Base-by-base conservation (phyloP, 768 basidiomycete species). In the Hydnomerulius pinastri region DNA sequence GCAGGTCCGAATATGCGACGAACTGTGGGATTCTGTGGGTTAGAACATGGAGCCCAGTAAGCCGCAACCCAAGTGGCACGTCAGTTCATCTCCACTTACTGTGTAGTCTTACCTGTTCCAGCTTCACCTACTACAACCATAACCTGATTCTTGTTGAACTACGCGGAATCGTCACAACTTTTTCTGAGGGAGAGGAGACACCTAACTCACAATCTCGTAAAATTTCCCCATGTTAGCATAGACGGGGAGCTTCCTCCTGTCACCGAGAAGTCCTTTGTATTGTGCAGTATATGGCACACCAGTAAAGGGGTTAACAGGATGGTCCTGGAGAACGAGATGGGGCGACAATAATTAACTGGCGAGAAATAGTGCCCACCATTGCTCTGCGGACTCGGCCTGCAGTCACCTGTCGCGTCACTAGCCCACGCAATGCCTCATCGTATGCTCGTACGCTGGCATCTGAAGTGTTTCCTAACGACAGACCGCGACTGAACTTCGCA, bases 91-190 rank as follows among this genome's bases (percentile, higher is more conserved):
- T 55, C 38, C 15, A 74, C 90, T 67, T 66, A 92, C 88, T 98
- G 94, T 18, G 94, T 96, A 0, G 93, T 97, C 76, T 96, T 98
- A 27, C 94, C 95, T 21, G 92, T 88, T 9, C 94, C 95, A 0
- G 95, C 96, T 75, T 97, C 95, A 59, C 95, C 90, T 51, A 92
- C 88, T 82, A 93, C 86, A 53, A 93, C 82, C 32, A 89, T 86
- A 55, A 97, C 87, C 73, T 96, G 93, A 67, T 92, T 53, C 6
- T 48, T 36, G 12, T 56, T 66, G 43, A 70, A 68, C 66, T 68
- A n/a, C n/a, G 32, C 4, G 1, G 15, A 48, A n/a, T 37, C 41
- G 24, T 23, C 15, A 25, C 4, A 39, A 35, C 2, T 8, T 10
- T 2, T 7, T 6, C 33, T 35, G 6, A n/a, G n/a, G 27, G 12